Percentiles rank a stretch among this genome's conserved stretches.
phyloP scores from a whole-genome alignment of 169 alveolate genomes.

The Prorocentrum cordatum region DNA sequence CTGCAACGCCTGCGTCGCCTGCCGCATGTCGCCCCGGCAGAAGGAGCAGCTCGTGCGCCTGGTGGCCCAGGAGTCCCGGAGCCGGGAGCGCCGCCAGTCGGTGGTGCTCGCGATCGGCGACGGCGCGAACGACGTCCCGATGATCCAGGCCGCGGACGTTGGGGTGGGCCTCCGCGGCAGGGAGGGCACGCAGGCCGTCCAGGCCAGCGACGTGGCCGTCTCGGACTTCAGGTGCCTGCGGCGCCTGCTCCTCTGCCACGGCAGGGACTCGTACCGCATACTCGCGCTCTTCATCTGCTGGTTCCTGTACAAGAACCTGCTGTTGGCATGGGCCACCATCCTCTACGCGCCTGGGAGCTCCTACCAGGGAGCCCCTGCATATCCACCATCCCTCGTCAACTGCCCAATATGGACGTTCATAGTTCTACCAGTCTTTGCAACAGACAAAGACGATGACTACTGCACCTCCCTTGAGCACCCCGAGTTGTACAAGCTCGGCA shows the following conservation, averaged over 20 bases:
- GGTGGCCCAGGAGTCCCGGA: slow-evolving; percentile 71
- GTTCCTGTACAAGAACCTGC: slow-evolving; percentile 92
- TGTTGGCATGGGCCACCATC: slow-evolving; percentile 87
- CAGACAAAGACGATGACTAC: slow-evolving; percentile 22
- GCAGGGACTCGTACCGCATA: slow-evolving; percentile 77
- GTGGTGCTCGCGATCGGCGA: no score
- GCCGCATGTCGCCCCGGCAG: slow-evolving; percentile 92
- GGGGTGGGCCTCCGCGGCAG: slow-evolving; percentile 94
- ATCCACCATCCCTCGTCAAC: background rate
- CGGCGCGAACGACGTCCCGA: slow-evolving; percentile 97
- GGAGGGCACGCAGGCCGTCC: slow-evolving; percentile 90
- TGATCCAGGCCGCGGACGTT: slow-evolving; percentile 95
- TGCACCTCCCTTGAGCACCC: background rate
- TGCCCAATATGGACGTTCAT: background rate
- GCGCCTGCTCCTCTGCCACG: slow-evolving; percentile 80
- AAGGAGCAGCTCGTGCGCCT: slow-evolving; percentile 84
- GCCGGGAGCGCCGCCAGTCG: slow-evolving; percentile 79
- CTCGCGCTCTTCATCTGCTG: slow-evolving; percentile 84
- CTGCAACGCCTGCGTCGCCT: slow-evolving; percentile 73
- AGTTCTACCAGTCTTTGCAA: background rate
- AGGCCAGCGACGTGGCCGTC: slow-evolving; percentile 79
- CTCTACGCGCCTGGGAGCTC: slow-evolving; percentile 17
- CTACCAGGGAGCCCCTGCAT: background rate
- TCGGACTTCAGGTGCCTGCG: slow-evolving; percentile 79
- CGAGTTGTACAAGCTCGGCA: slow-evolving; percentile 40